These are phyloP conservation scores for Aspergillus terreus DNA, from an alignment of 2,329 filamentous ascomycete genomes.

Conservation along the genomic window DNA sequence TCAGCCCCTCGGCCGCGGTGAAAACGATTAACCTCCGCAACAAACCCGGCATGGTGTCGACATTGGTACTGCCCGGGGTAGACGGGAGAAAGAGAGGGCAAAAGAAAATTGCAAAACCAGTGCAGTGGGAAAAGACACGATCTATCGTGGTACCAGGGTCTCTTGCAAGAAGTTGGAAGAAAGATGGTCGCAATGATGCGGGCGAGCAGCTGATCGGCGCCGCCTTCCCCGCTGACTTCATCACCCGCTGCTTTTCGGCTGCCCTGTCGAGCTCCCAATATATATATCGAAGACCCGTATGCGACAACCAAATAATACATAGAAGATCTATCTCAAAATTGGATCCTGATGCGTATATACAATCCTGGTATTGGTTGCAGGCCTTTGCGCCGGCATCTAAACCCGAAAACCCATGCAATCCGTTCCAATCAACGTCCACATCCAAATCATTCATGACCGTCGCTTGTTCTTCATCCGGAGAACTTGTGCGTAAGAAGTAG, in stretches of 20 bases:
- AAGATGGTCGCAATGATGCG: neutral
- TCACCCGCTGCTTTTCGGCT: constrained; percentile 5
- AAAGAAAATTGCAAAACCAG: neutral
- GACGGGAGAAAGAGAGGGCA: neutral
- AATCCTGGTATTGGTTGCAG: constrained; percentile 17
- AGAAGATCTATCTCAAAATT: constrained; percentile 20
- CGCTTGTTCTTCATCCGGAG: constrained; percentile 13
- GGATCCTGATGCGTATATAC: constrained; percentile 21
- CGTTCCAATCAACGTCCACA: constrained; percentile 9
- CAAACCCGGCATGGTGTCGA: constrained; percentile 63
- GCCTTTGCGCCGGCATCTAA: constrained; percentile 13
- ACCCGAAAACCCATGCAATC: constrained; percentile 8
- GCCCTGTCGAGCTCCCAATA: neutral
- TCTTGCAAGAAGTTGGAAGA: neutral
- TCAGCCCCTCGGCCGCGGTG: constrained; percentile 76
- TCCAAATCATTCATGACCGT: constrained; percentile 17
- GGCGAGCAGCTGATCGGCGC: neutral
- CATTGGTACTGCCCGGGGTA: constrained; percentile 8
- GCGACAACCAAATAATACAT: neutral
- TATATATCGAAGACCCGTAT: neutral
- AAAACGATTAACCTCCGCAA: constrained; percentile 77
- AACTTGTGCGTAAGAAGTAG: constrained; percentile 16
- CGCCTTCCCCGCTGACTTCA: neutral
- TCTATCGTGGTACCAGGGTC: neutral
- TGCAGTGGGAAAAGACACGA: no score